Percentiles rank a stretch among this genome's conserved stretches.
Evolutionary conservation across 805 yeast genomes (phyloP).

Genomic region (Ogataea corticis): DNA sequence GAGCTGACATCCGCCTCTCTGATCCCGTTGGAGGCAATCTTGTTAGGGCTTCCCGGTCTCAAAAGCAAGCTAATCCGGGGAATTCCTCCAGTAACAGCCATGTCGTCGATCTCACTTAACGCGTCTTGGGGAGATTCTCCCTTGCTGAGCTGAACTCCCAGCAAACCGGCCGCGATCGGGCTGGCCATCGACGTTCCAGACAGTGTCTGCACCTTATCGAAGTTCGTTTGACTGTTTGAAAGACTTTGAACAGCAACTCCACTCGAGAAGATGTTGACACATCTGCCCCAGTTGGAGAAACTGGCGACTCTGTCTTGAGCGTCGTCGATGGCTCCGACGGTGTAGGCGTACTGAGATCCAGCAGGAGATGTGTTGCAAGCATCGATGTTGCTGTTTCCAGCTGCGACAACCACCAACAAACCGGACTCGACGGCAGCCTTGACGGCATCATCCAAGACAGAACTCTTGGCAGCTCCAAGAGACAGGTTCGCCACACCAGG

Average conservation of each 20-base stretch:
- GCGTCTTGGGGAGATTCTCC: slow-evolving; percentile 49
- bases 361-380: slow-evolving; percentile 91
- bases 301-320: slow-evolving; percentile 64
- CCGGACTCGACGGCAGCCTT: slow-evolving; percentile 76
- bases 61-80: slow-evolving; percentile 44
- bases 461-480: slow-evolving; percentile 70
- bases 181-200: slow-evolving; percentile 86
- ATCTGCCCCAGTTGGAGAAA: slow-evolving; percentile 92
- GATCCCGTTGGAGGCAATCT: slow-evolving; percentile 41
- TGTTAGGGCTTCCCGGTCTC: slow-evolving; percentile 61
- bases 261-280: slow-evolving; percentile 84
- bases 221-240: slow-evolving; percentile 33
- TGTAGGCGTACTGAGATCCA: slow-evolving; percentile 65
- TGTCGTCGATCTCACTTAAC: slow-evolving; percentile 40
- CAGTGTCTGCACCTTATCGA: slow-evolving; percentile 35
- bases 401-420: slow-evolving; percentile 73
- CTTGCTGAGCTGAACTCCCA: slow-evolving; percentile 52
- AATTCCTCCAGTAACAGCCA: slow-evolving; percentile 50
- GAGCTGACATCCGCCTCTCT: slow-evolving; percentile 16
- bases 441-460: slow-evolving; percentile 71
- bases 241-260: slow-evolving; percentile 71
- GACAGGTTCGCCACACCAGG: slow-evolving; percentile 77
- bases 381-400: slow-evolving; percentile 77
- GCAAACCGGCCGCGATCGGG: slow-evolving; percentile 70
- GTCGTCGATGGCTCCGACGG: slow-evolving; percentile 91